Conservation (phyloP, 2,329 filamentous ascomycete species). For the Bisporella sp. region DNA sequence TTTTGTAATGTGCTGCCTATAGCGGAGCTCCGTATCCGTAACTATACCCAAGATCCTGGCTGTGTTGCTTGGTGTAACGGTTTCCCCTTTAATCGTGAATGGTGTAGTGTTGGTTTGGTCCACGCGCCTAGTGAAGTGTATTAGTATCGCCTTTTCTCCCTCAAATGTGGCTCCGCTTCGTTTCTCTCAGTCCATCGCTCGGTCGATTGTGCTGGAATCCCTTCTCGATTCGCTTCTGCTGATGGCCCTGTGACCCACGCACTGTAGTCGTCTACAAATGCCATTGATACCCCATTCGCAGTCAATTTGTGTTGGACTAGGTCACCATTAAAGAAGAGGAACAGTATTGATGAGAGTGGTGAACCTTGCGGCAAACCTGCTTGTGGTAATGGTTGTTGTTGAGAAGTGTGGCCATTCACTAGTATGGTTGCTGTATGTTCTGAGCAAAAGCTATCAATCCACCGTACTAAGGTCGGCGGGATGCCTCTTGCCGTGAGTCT, state of each 20-base stretch:
- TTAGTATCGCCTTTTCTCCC: slow-evolving; percentile 20
- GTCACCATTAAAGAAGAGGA: slow-evolving; percentile 25
- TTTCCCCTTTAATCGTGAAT: slow-evolving; percentile 8
- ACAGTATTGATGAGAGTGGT: slow-evolving; percentile 29
- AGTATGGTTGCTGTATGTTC: slow-evolving; percentile 16
- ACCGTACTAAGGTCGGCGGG: slow-evolving; percentile 10
- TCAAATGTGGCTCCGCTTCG: slow-evolving; percentile 23
- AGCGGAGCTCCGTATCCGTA: slow-evolving; percentile 24
- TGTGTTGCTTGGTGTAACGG: neutral
- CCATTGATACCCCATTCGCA: neutral
- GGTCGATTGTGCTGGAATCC: slow-evolving; percentile 22
- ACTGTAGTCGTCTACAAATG: neutral
- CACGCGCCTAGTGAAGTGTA: slow-evolving; percentile 10
- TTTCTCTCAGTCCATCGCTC: slow-evolving; percentile 18
- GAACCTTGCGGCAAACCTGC: slow-evolving; percentile 27
- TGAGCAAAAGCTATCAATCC: slow-evolving; percentile 22
- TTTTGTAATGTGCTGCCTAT: slow-evolving; percentile 20
- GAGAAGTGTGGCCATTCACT: slow-evolving; percentile 16
- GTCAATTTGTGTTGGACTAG: slow-evolving; percentile 3
- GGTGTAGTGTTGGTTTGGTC: neutral
- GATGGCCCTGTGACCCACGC: slow-evolving; percentile 12
- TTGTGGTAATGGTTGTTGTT: slow-evolving; percentile 12
- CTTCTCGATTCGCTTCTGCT: slow-evolving; percentile 16
- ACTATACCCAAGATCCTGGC: slow-evolving; percentile 16
- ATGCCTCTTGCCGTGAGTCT: slow-evolving; percentile 26